Evolutionary conservation across 176 grass and related monocot genomes (phyloP), one percentile per base, ranked within the genome.

Genomic region (Dactylis glomerata): DNA sequence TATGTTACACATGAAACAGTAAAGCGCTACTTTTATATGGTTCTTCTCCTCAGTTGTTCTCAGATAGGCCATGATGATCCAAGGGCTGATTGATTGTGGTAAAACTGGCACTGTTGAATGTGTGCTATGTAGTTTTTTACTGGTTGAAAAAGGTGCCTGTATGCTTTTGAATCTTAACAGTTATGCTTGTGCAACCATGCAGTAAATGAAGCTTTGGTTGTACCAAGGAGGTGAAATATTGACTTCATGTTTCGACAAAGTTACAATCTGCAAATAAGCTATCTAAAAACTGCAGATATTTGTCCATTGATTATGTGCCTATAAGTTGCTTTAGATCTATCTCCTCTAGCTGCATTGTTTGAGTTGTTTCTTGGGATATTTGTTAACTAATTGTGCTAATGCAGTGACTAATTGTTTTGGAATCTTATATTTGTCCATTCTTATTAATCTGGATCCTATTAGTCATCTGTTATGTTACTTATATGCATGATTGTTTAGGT

Each of bases 401-500:
- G 27, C 28, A 54, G 14, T 57, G 27, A 19, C 28, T 31, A 75
- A 13, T 7, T 65, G 14, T 77, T 67, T 58, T 82, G n/a, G 33
- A 82, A 34, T 83, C 20, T 41, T 45, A 72, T 32, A 74, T 61
- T 50, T 83, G 7, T 72, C 44, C 57, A 79, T 24, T 27, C 33
- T 40, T 4, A 71, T 82, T 71, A 62, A 4, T 58, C 71, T 62
- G 55, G 80, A 33, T 73, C 19, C 42, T 86, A 30, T 73, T 50
- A 33, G 56, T 56, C 79, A 66, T 77, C 27, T 83, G 44, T 73
- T 10, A 83, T 20, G 38, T 81, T 66, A 30, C 58, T 51, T 73
- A 68, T 82, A 23, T 84, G 55, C 54, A 83, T 79, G 49, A 56
- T 38, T 89, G 16, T 68, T 68, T 84, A 98, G 96, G 96, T 98